Evolutionary conservation across 257 asterid genomes (phyloP), one percentile per base, ranked within the genome.

Genomic region (Solanum phureja): DNA sequence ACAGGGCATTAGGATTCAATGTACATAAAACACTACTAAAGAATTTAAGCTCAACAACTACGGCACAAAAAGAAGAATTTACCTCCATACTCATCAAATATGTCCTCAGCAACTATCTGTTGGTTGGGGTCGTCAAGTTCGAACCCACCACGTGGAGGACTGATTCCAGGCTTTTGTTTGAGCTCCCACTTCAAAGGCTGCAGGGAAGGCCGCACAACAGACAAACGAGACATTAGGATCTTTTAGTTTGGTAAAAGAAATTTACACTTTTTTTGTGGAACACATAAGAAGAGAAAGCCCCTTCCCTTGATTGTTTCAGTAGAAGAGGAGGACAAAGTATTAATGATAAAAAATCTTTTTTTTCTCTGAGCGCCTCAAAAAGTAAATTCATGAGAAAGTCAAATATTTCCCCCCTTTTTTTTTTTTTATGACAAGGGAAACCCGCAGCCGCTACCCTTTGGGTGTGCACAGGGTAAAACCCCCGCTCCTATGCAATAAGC

Each of bases 71-170:
- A 72, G 44, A 64, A 73, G 14, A 68, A 8, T 46, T 81, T 73
- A 97, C 99, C 99, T 97, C 99, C 99, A 87, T 97, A 97, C 90
- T 97, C 99, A 77, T 97, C 99, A 87, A 95, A 97, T 86, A 97
- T 95, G 92, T 97, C 98, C 90, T 95, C 99, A 7, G 98, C 98
- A 89, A 97, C 99, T 89, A 97, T 97, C 92, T 97, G 99, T 90
- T 97, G 99, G 92, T 95, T 97, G 82, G 99, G 98, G 86, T 97
- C 98, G 60, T 94, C 98, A 6, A 89, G 90, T 42, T 90, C 62
- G 90, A 95, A 97, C 86, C 99, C 99, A 88, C 99, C 99, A 64
- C 91, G 98, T 29, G 98, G 98, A 79, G 99, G 99, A 89, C 98
- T 97, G 92, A 95, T 86, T 71, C 99, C 98, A 0, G 99, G 99